Percentiles rank a stretch among this genome's conserved stretches.
Evolutionary conservation across 1,284 basidiomycete genomes (phyloP).

Genomic region (Pseudozyma sp.): DNA sequence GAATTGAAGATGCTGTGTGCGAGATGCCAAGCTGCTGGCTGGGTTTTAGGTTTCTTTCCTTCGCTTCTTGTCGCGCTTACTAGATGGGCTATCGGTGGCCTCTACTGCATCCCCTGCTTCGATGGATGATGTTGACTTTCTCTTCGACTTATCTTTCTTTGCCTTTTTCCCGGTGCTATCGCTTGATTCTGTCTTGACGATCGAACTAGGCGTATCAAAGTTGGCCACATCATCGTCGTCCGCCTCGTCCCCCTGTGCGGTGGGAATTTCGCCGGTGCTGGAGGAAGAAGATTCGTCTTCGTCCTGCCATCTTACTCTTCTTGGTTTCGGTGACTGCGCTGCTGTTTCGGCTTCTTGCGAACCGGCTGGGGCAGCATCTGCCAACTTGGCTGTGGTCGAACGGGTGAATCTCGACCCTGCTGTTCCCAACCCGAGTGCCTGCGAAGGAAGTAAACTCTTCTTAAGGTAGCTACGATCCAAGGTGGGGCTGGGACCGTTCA

Average conservation of each 20-base stretch:
- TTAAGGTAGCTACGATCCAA: constrained; percentile 45
- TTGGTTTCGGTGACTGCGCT: constrained; percentile 12
- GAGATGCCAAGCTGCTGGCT: too few species aligned
- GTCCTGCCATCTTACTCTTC: constrained; percentile 44
- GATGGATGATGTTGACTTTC: constrained; percentile 16
- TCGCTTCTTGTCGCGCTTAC: constrained; percentile 40
- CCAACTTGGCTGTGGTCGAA: background rate
- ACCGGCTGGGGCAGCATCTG: background rate
- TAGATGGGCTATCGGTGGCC: background rate
- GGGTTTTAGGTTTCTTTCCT: constrained; percentile 24
- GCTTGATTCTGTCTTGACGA: constrained; percentile 17
- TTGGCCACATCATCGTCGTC: constrained; percentile 13
- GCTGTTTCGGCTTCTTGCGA: background rate
- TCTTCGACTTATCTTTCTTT: constrained; percentile 14
- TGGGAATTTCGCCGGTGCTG: background rate
- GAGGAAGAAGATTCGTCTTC: constrained; percentile 19
- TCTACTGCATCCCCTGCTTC: background rate
- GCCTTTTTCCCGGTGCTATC: background rate
- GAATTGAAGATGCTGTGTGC: too few species aligned
- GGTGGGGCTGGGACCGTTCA: constrained; percentile 72
- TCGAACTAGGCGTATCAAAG: constrained; percentile 9
- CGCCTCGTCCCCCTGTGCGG: background rate
- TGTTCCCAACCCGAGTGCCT: constrained; percentile 30
- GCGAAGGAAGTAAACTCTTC: constrained; percentile 39
- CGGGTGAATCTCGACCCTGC: background rate